Evolutionary conservation across 805 yeast species (phyloP), one percentile per base, ranked within the genome.

Genomic region (Candida silvicultrix): DNA sequence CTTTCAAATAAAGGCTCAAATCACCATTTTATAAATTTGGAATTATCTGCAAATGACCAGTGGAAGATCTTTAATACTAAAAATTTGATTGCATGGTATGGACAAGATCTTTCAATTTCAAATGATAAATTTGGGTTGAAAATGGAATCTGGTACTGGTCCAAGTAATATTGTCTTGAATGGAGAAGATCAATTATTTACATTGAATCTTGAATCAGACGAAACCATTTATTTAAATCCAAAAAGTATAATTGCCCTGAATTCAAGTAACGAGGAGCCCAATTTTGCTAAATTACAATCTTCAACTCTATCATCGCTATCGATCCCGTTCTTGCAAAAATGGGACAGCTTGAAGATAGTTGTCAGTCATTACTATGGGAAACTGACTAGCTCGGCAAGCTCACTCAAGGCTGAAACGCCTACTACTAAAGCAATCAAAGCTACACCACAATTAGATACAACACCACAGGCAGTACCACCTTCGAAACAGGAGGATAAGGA

Each of bases 101-200:
- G 60, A 5, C 18, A 15, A 18, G 15, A 21, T 11, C 32, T 36
- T n/a, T 37, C 40, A 12, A 34, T 23, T 21, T 15, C 40, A 4
- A 40, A 38, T 8, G 12, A 18, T 16, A 28, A 16, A 3, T 37
- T 38, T 10, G 43, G 45, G 14, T 53, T 19, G 54, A 58, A 19
- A 40, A 45, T 9, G 41, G 46, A 15, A 48, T 48, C 31, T 44
- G 4, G 50, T 45, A 12, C 3, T 5, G 66, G 62, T 1, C 47
- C 51, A n/a, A 64, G 67, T 1, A 51, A 60, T 15, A 31, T 66
- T 15, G 61, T 65, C 15, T 44, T 67, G 10, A 56, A 50, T n/a
- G 68, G 68, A 2, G 37, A 53, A 12, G 62, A 62, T 1, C 65
- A 67, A 5, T 48, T 62, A 14, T 60, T 59, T 43, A 53, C 60